Evolutionary conservation across 1,284 basidiomycete genomes (phyloP).

Genomic region (Melampsora americana): DNA sequence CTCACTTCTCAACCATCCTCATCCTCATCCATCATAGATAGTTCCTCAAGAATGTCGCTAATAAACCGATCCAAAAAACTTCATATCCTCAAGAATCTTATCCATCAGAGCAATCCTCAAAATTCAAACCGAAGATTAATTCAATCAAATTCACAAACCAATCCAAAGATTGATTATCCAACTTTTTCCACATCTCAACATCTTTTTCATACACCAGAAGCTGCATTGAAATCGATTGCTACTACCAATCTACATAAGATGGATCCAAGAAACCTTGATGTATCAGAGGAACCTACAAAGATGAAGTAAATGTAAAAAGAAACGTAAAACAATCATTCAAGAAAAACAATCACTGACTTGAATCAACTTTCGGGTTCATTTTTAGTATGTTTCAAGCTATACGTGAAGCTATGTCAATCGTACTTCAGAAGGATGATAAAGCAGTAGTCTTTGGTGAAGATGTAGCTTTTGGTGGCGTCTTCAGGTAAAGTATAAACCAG

Average conservation of each 20-base stretch:
- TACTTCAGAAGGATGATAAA: constrained; percentile 63
- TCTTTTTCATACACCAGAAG: constrained; percentile 34
- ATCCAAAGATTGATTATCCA: constrained; percentile 11
- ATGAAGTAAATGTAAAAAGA: constrained; percentile 21
- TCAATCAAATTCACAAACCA: not conserved
- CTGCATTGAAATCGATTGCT: constrained; percentile 3
- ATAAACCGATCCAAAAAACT: too few relatives aligned
- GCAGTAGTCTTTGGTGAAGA: constrained; percentile 91
- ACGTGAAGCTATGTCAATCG: constrained; percentile 43
- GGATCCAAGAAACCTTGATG: not conserved
- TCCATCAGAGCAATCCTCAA: too few relatives aligned
- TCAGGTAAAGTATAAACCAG: constrained; percentile 10
- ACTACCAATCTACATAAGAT: not conserved
- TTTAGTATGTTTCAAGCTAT: constrained; percentile 44
- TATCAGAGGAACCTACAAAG: not conserved
- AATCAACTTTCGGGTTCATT: not conserved
- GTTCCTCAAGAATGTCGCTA: too few relatives aligned
- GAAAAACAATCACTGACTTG: not conserved
- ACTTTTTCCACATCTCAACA: constrained; percentile 29
- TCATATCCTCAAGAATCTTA: too few relatives aligned
- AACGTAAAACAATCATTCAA: not conserved
- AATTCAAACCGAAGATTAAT: too few relatives aligned
- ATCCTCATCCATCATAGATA: too few relatives aligned
- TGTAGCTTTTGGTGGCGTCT: constrained; percentile 60
- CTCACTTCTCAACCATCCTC: too few relatives aligned